A percentile compares a stretch with the other conserved stretches of the same genome.
These are phyloP conservation scores for Nicotiana otophora DNA, from an alignment of 257 asterid species.

Conservation along the genomic window DNA sequence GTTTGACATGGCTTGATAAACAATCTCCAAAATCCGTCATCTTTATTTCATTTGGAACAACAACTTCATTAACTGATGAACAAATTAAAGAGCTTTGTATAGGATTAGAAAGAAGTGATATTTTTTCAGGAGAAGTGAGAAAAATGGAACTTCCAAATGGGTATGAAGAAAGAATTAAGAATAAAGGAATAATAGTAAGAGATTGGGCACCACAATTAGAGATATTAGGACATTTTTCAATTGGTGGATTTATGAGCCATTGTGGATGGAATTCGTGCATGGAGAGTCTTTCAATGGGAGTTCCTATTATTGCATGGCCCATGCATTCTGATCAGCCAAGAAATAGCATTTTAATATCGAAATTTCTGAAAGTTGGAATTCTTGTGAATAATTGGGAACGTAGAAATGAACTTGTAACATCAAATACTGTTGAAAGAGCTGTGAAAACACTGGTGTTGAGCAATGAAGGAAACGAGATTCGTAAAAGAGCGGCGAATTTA, in stretches of 20 bases:
- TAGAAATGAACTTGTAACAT: constrained; percentile 24
- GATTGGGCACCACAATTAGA: constrained; percentile 66
- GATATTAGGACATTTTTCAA: constrained; percentile 34
- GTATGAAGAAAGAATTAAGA: constrained; percentile 35
- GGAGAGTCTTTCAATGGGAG: constrained; percentile 58
- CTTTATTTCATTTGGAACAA: constrained; percentile 46
- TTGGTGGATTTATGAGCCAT: constrained; percentile 54
- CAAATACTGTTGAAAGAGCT: constrained; percentile 17
- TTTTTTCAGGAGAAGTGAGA: background rate
- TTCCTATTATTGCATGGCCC: constrained; percentile 64
- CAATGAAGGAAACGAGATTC: constrained; percentile 35
- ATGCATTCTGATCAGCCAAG: constrained; percentile 69
- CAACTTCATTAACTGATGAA: constrained; percentile 29
- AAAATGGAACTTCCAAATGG: constrained; percentile 22
- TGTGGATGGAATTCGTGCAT: constrained; percentile 69
- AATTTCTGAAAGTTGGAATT: constrained; percentile 32
- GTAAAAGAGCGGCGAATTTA: constrained; percentile 36
- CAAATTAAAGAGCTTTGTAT: constrained; percentile 39
- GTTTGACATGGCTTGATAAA: constrained; percentile 45
- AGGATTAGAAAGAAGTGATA: constrained; percentile 36
- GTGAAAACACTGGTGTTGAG: constrained; percentile 28
- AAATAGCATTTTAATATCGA: constrained; percentile 32
- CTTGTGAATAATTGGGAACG: constrained; percentile 34
- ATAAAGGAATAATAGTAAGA: constrained; percentile 37
- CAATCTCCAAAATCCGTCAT: constrained; percentile 32